A percentile compares a stretch with the other conserved stretches of the same genome.
phyloP scores from a whole-genome alignment of 495 filamentous ascomycete genomes.

The Penicillium verhagenii region DNA sequence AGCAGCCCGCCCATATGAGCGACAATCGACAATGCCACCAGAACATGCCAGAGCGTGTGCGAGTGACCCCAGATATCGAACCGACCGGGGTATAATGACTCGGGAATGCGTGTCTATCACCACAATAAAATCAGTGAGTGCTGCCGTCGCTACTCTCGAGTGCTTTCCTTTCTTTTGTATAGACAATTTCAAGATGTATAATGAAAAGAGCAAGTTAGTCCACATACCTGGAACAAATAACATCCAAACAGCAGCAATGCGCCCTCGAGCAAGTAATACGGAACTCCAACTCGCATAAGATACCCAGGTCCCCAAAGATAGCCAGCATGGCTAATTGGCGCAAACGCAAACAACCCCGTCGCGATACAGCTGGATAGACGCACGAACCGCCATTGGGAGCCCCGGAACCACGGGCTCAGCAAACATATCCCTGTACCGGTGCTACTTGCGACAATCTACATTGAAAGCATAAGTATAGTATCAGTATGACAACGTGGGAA shows the following conservation, averaged over 20 bases:
- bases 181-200: too few relatives aligned
- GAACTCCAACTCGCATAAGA: conserved; percentile 44
- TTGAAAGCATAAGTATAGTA: too few relatives aligned
- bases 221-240: conserved; percentile 16
- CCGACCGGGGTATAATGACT: conserved; percentile 12
- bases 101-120: conserved; percentile 17
- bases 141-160: too few relatives aligned
- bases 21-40: conserved; percentile 17
- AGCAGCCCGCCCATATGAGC: conserved; percentile 18
- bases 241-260: conserved; percentile 36
- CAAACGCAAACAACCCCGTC: conserved; percentile 47
- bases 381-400: conserved; percentile 19
- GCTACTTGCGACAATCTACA: conserved; percentile 13
- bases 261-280: conserved; percentile 42
- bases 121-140: neutral
- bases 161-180: too few relatives aligned
- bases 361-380: conserved; percentile 43
- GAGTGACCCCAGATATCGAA: conserved; percentile 24
- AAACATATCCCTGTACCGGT: conserved; percentile 24
- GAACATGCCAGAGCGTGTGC: conserved; percentile 24
- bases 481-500: too few relatives aligned
- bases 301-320: conserved; percentile 37
- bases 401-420: conserved; percentile 15
- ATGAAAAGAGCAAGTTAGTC: neutral
- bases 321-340: conserved; percentile 47